These are phyloP conservation scores for Hypoxylon rickii DNA, from an alignment of 495 filamentous ascomycete genomes.

Conservation along the genomic window DNA sequence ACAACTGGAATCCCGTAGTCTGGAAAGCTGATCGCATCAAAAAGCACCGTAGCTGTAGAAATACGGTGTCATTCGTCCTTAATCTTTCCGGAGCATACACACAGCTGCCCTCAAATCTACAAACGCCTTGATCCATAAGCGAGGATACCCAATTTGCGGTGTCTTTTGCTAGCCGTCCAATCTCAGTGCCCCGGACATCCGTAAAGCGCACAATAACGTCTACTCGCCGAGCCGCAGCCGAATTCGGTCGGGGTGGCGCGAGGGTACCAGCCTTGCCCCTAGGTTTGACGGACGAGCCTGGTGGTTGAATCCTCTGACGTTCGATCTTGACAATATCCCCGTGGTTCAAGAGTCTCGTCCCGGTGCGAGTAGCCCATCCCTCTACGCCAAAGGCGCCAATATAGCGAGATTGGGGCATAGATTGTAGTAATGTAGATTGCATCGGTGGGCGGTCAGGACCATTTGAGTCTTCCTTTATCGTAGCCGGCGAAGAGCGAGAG, in stretches of 20 bases:
- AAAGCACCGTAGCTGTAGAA: conserved; percentile 82
- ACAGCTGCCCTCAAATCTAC: conserved; percentile 82
- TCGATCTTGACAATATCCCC: conserved; percentile 84
- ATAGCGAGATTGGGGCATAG: conserved; percentile 72
- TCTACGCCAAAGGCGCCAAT: conserved; percentile 90
- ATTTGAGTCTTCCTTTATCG: conserved; percentile 14
- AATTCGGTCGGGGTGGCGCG: conserved; percentile 41
- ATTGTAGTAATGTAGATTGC: conserved; percentile 14
- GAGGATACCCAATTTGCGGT: conserved; percentile 93
- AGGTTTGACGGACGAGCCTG: conserved; percentile 57
- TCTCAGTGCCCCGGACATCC: conserved; percentile 74
- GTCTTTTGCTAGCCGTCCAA: conserved; percentile 88
- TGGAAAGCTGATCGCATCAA: conserved; percentile 76
- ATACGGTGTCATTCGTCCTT: conserved; percentile 89
- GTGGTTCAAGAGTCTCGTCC: conserved; percentile 70
- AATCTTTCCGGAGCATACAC: conserved; percentile 88
- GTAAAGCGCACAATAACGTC: conserved; percentile 97
- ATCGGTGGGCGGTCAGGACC: conserved; percentile 1
- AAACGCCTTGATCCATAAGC: conserved; percentile 88
- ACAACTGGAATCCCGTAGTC: conserved; percentile 57
- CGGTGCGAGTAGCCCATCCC: conserved; percentile 91
- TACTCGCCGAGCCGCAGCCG: conserved; percentile 58
- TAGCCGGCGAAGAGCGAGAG: not conserved
- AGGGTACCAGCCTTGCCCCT: conserved; percentile 44
- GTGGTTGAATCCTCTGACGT: conserved; percentile 72